Evolutionary conservation across 768 basidiomycete species (phyloP).

Genomic region (Rhizopogon roseolus): DNA sequence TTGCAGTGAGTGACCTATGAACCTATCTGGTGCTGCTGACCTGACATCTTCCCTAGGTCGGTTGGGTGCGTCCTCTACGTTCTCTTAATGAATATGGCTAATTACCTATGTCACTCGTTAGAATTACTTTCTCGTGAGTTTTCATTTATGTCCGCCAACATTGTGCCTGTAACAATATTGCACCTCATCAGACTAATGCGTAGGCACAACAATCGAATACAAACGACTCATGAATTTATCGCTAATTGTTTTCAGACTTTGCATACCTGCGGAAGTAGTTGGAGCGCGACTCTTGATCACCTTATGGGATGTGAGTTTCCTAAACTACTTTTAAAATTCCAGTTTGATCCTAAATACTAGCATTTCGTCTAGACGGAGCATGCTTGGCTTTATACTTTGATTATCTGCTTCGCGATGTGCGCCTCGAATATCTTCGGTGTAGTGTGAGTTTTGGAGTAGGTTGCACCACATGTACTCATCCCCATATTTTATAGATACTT

Average conservation of each 20-base stretch:
- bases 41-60: neutral
- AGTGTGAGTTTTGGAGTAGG: constrained; percentile 29
- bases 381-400: constrained; percentile 50
- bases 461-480: neutral
- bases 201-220: neutral
- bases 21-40: neutral
- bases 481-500: constrained; percentile 39
- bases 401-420: constrained; percentile 50
- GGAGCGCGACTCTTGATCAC: constrained; percentile 67
- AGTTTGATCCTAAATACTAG: neutral
- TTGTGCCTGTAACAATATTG: neutral
- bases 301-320: constrained; percentile 61
- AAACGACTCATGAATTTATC: neutral
- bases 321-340: neutral
- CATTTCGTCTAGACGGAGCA: constrained; percentile 35
- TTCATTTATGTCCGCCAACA: neutral
- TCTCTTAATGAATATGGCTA: neutral
- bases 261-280: constrained; percentile 64
- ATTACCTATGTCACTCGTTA: constrained; percentile 32
- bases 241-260: constrained; percentile 8
- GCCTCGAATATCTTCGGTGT: constrained; percentile 72
- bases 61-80: constrained; percentile 6
- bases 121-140: constrained; percentile 51
- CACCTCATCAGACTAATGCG: constrained; percentile 1
- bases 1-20: constrained; percentile 39